Conservation (phyloP, 2,329 filamentous ascomycete species). For the Talaromyces sp. region DNA sequence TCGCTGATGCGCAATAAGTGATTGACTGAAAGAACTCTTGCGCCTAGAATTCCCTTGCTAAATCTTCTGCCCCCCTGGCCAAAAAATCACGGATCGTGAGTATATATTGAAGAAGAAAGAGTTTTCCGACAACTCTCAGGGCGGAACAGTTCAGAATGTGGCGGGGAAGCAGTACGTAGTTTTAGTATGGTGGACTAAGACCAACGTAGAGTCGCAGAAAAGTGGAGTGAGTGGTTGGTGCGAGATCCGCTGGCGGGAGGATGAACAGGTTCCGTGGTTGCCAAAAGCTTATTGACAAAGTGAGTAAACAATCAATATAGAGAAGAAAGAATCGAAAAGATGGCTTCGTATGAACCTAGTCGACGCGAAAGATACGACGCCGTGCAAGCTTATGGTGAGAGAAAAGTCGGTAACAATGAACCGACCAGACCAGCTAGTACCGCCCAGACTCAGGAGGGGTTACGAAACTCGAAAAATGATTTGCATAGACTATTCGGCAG, state of each 20-base stretch:
- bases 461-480: conserved; percentile 2
- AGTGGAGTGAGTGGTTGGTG: conserved; percentile 1
- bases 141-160: conserved; percentile 10
- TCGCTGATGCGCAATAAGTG: conserved; percentile 16
- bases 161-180: conserved; percentile 9
- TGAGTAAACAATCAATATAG: neutral
- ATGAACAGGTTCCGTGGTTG: conserved; percentile 1
- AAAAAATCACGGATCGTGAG: neutral
- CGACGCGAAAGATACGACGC: neutral
- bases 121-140: neutral
- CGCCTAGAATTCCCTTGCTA: neutral
- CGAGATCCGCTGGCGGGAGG: conserved; percentile 1
- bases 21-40: conserved; percentile 13
- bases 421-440: neutral
- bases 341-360: neutral
- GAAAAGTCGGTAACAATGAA: conserved; percentile 1
- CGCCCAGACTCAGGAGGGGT: neutral
- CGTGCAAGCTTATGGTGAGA: neutral
- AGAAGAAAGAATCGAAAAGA: neutral
- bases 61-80: neutral
- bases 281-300: neutral
- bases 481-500: neutral
- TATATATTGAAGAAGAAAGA: conserved; percentile 4
- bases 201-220: conserved; percentile 7
- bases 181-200: conserved; percentile 3